Percentiles rank a stretch among this genome's conserved stretches.
These are phyloP conservation scores for Polyporus tsugae DNA, from an alignment of 1,284 basidiomycete species.

Conservation along the genomic window DNA sequence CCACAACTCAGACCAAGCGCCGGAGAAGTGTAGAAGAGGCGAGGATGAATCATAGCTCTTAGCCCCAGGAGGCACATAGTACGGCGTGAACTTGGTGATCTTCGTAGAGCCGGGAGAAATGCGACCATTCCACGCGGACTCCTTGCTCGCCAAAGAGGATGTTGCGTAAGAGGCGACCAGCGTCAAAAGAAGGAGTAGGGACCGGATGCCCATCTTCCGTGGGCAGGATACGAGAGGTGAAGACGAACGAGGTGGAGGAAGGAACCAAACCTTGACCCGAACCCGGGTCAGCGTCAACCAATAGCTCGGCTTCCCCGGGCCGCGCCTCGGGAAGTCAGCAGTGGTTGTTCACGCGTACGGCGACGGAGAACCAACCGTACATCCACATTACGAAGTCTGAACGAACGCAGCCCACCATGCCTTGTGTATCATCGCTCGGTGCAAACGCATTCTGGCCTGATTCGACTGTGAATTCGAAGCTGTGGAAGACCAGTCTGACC, in stretches of 20 bases:
- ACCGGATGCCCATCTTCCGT: conserved; percentile 34
- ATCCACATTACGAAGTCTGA: too few relatives aligned
- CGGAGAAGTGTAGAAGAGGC: conserved; percentile 66
- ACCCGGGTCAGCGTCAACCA: background rate
- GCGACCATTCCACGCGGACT: conserved; percentile 74
- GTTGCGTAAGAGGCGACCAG: conserved; percentile 36
- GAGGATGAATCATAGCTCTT: conserved; percentile 74
- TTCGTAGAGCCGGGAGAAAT: conserved; percentile 58
- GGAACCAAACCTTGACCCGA: background rate
- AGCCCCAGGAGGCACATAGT: conserved; percentile 76
- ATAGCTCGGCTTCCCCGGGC: too few relatives aligned
- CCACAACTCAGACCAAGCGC: conserved; percentile 62
- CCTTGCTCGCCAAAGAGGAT: conserved; percentile 32
- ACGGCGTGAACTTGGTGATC: conserved; percentile 62
- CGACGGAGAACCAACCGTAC: too few relatives aligned
- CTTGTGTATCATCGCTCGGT: too few relatives aligned
- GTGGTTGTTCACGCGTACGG: too few relatives aligned
- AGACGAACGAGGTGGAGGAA: background rate
- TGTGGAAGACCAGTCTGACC: too few relatives aligned
- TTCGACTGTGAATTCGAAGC: too few relatives aligned
- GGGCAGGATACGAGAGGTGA: conserved; percentile 9
- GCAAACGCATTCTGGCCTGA: too few relatives aligned
- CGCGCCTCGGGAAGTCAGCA: too few relatives aligned
- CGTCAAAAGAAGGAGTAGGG: conserved; percentile 34
- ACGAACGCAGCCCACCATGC: too few relatives aligned